A percentile compares a stretch with the other conserved stretches of the same genome.
phyloP scores from a whole-genome alignment of 116 monocot species.

The Papilionanthe hybrid region DNA sequence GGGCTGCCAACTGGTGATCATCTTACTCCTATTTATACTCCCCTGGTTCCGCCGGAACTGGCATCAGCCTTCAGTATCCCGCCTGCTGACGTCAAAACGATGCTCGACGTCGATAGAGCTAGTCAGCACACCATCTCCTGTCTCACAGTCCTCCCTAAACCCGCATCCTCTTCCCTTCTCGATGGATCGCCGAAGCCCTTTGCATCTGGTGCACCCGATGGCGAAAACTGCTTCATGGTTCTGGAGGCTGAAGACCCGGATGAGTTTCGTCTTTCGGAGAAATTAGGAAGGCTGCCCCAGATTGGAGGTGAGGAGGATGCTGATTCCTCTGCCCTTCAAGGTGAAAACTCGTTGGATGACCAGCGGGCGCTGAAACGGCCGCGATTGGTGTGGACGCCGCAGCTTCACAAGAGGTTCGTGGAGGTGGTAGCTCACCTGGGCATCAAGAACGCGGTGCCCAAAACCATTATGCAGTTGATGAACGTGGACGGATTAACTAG shows the following conservation, averaged over 20 bases:
- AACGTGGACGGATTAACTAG: slow-evolving; percentile 49
- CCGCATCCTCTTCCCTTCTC: slow-evolving; percentile 2
- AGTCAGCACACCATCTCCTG: slow-evolving; percentile 28
- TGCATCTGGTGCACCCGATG: not conserved
- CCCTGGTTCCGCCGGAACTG: slow-evolving; percentile 41
- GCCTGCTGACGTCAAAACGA: slow-evolving; percentile 28
- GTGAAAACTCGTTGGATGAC: slow-evolving; percentile 19
- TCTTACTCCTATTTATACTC: slow-evolving; percentile 48
- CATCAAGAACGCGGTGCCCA: slow-evolving; percentile 38
- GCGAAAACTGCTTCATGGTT: slow-evolving; percentile 5
- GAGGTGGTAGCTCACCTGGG: slow-evolving; percentile 43
- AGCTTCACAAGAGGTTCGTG: slow-evolving; percentile 49
- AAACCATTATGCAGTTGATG: slow-evolving; percentile 34
- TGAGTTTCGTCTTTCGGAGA: not conserved
- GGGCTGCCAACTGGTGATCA: slow-evolving; percentile 46
- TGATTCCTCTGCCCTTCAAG: not conserved
- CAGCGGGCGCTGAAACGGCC: slow-evolving; percentile 26
- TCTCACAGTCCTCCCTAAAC: slow-evolving; percentile 15
- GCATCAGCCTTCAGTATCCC: slow-evolving; percentile 57
- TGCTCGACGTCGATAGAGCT: slow-evolving; percentile 42
- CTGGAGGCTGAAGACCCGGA: slow-evolving; percentile 11
- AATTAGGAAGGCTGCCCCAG: not conserved
- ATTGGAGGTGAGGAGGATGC: slow-evolving; percentile 10
- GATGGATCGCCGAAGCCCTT: not conserved
- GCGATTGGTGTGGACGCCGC: slow-evolving; percentile 38